Percentiles rank a stretch among this genome's conserved stretches.
phyloP scores from a whole-genome alignment of 345 rosid species.

The Populus euphratica region DNA sequence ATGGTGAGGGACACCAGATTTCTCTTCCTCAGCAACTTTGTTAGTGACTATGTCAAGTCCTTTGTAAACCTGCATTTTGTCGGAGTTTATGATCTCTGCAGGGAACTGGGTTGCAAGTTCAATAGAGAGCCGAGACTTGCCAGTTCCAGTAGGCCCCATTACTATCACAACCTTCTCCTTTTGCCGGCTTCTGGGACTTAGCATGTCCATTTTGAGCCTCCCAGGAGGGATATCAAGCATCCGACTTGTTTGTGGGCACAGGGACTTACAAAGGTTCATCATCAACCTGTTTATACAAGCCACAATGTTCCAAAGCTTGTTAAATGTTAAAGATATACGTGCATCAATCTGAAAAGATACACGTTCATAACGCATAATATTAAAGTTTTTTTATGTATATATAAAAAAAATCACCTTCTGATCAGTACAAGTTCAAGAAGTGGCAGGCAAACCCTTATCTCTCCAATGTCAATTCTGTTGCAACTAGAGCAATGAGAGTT shows the following conservation, averaged over 20 bases:
- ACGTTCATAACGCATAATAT: no score
- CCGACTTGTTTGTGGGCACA: slow-evolving; percentile 34
- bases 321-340: no score
- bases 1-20: slow-evolving; percentile 71
- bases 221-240: slow-evolving; percentile 17
- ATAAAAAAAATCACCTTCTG: no score
- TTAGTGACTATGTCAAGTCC: slow-evolving; percentile 68
- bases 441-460: no score
- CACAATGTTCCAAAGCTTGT: no score
- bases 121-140: slow-evolving; percentile 77
- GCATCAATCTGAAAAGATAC: no score
- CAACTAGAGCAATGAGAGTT: no score
- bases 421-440: no score
- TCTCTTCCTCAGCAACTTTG: slow-evolving; percentile 56
- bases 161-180: slow-evolving; percentile 64
- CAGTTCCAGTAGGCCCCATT: slow-evolving; percentile 80
- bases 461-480: no score
- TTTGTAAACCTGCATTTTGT: slow-evolving; percentile 59
- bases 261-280: slow-evolving; percentile 38
- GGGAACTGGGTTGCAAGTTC: slow-evolving; percentile 65
- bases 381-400: no score
- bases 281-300: slow-evolving; percentile 1
- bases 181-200: slow-evolving; percentile 16
- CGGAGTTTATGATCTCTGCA: slow-evolving; percentile 70
- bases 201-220: not conserved